Evolutionary conservation across 2,329 filamentous ascomycete genomes (phyloP), one percentile per base, ranked within the genome.

Genomic region (Hawksworthiomyces lignivorus): DNA sequence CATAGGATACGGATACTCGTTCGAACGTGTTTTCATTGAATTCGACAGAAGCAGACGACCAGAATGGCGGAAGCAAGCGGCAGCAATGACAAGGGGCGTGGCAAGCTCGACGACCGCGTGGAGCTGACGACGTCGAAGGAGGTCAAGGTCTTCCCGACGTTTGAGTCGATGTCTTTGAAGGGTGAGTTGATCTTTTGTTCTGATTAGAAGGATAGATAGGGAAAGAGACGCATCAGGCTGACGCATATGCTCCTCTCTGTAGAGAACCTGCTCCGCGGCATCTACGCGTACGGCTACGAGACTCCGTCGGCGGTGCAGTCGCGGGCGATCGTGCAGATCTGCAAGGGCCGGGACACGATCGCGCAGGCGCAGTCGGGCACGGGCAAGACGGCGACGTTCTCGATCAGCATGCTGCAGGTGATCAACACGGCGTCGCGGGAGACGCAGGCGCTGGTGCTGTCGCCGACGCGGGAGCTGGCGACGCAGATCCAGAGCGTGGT

Each of bases 401-500:
- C 88, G 37, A 95, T 96, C 65, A 92, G 85, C 62, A 94, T 94
- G 69, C 82, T 96, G 36, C 89, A 96, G 62, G 86, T 94, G 57
- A 94, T 96, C 67, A 88, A 95, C 60, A 94, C 89, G 7, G 87
- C 85, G 30, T 83, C 95, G 41, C 84, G 88, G 55, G 87, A 95
- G 67, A 92, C 87, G 28, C 89, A 96, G 71, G 92, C 92, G 5
- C 80, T 98, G 33, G 89, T 98, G 9, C 79, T 98, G 8, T 96
- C 92, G 4, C 92, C 92, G 3, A 97, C 90, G 17, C 87, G 92
- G 60, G 92, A 98, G 75, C 73, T 98, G 51, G 92, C 92, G 34
- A 96, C 90, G 21, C 92, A 98, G 68, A 98, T 98, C 51, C 92
- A 98, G 68, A 95, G 87, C 27, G 92, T 98, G 46, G 85, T 98